phyloP scores from a whole-genome alignment of 176 grass and related monocot species.

The Eleusine coracana region DNA sequence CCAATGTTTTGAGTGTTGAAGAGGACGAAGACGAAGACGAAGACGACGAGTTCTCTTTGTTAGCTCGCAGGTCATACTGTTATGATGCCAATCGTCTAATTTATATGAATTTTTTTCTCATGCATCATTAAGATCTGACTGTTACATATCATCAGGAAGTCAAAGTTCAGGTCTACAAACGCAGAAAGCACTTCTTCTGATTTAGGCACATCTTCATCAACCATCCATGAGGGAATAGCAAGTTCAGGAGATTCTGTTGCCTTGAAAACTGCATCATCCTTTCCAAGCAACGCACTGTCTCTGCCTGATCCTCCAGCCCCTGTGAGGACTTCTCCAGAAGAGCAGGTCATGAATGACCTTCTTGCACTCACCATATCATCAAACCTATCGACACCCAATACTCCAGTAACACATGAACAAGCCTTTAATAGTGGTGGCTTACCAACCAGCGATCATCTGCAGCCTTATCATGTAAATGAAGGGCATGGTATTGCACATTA shows the following conservation, averaged over 20 bases:
- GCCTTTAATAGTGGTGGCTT: constrained; percentile 37
- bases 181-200: constrained; percentile 16
- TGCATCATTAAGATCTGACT: constrained; percentile 1
- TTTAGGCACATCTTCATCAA: constrained; percentile 11
- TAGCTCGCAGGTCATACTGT: constrained; percentile 67
- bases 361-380: constrained; percentile 61
- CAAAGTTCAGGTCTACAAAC: constrained; percentile 45
- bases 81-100: background rate
- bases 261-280: constrained; percentile 39
- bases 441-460: constrained; percentile 25
- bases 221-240: constrained; percentile 2
- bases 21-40: constrained; percentile 49
- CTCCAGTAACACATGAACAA: constrained; percentile 25
- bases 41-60: constrained; percentile 73
- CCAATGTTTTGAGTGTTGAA: constrained; percentile 40
- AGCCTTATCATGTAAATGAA: constrained; percentile 42
- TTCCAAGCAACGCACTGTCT: constrained; percentile 42
- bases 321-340: constrained; percentile 53
- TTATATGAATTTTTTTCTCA: constrained; percentile 1
- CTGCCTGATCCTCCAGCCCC: constrained; percentile 54
- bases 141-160: constrained; percentile 57
- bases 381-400: constrained; percentile 49
- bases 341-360: constrained; percentile 70
- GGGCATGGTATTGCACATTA: constrained; percentile 27
- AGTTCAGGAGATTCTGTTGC: constrained; percentile 22